Evolutionary conservation across 202 grass and related monocot species (phyloP).

Genomic region (Zizania palustris): DNA sequence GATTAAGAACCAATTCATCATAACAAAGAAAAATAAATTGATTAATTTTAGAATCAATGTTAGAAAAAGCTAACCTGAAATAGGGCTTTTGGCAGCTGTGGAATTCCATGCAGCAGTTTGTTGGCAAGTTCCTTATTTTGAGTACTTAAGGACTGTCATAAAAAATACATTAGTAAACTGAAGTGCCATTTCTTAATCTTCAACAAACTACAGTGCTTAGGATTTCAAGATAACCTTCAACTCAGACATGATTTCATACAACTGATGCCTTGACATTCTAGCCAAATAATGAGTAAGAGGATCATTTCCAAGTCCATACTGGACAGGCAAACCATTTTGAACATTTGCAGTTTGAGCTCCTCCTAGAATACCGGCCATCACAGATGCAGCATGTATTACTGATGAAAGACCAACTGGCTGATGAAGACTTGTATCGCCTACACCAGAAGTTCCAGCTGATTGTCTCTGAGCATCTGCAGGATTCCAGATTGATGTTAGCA

Average conservation of each 20-base stretch:
- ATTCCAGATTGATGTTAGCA: constrained; percentile 34
- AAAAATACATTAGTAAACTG: constrained; percentile 32
- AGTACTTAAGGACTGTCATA: constrained; percentile 60
- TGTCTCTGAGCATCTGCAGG: constrained; percentile 60
- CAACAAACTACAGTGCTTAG: constrained; percentile 15
- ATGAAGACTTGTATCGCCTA: constrained; percentile 57
- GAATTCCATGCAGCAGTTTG: constrained; percentile 68
- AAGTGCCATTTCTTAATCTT: constrained; percentile 26
- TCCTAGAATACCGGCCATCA: constrained; percentile 75
- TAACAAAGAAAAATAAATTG: constrained; percentile 16
- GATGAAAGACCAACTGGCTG: constrained; percentile 79
- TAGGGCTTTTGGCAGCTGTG: constrained; percentile 77
- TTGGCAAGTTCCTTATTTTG: constrained; percentile 71
- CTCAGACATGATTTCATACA: constrained; percentile 82
- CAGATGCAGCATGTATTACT: constrained; percentile 73
- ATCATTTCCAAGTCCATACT: constrained; percentile 77
- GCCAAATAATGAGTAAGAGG: constrained; percentile 85
- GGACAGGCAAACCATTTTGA: constrained; percentile 65
- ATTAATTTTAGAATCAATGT: constrained; percentile 16
- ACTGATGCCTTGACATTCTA: constrained; percentile 84
- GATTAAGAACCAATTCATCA: constrained; percentile 5
- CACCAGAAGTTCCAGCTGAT: constrained; percentile 36
- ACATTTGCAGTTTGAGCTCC: constrained; percentile 69
- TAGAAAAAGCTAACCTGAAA: constrained; percentile 79
- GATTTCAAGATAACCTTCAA: constrained; percentile 70